Percentiles rank a stretch among this genome's conserved stretches.
Evolutionary conservation across 257 asterid genomes (phyloP).

Genomic region (Lycium ferocissimum): DNA sequence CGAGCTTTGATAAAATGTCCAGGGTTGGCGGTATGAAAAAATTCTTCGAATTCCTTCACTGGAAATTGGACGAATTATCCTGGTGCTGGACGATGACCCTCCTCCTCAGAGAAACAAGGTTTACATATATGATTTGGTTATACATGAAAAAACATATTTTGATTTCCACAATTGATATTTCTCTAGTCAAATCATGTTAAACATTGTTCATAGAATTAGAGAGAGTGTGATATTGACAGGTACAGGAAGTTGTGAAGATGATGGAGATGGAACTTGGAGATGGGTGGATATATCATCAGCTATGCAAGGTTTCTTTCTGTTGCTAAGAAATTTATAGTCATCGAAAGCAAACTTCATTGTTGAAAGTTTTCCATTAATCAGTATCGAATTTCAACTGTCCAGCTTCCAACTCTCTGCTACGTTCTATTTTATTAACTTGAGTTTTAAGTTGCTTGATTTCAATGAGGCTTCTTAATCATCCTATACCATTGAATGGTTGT

Average conservation of each 20-base stretch:
- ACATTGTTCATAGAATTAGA: conserved; percentile 16
- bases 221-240: conserved; percentile 42
- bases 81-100: conserved; percentile 77
- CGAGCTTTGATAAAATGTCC: conserved; percentile 23
- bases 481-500: neutral
- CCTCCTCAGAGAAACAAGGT: conserved; percentile 69
- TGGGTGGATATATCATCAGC: conserved; percentile 70
- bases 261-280: conserved; percentile 91
- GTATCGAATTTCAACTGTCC: neutral
- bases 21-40: conserved; percentile 83
- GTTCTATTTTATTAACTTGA: neutral
- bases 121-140: neutral
- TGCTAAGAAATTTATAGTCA: conserved; percentile 8
- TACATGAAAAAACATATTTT: neutral
- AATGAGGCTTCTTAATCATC: neutral
- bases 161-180: conserved; percentile 14
- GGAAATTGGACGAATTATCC: conserved; percentile 58
- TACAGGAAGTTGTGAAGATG: conserved; percentile 67
- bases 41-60: conserved; percentile 41
- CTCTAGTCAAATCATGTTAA: neutral
- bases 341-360: neutral
- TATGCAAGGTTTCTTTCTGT: conserved; percentile 62
- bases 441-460: conserved; percentile 9
- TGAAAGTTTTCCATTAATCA: conserved; percentile 18
- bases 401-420: neutral